phyloP scores from a whole-genome alignment of 495 filamentous ascomycete genomes.

The Aspergillus ellipticus region DNA sequence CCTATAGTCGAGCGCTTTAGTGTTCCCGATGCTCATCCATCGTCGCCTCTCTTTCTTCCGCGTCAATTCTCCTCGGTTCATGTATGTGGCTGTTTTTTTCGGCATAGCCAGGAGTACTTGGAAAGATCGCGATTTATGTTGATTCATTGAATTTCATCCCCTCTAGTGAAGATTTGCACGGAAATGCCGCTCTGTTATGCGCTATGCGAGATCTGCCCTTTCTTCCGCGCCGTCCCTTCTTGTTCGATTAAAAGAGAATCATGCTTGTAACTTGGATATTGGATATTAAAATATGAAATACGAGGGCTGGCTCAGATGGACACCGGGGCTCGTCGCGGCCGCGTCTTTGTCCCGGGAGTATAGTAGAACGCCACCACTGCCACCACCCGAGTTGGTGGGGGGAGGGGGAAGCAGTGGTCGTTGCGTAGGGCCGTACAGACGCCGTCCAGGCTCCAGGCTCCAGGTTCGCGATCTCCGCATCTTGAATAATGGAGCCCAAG shows the following conservation, averaged over 20 bases:
- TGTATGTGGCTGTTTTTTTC: constrained; percentile 28
- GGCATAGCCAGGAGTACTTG: constrained; percentile 45
- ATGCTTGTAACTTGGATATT: constrained; percentile 24
- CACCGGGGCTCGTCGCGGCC: neutral
- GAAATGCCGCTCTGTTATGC: constrained; percentile 12
- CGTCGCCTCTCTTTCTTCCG: constrained; percentile 1
- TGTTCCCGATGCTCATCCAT: constrained; percentile 4
- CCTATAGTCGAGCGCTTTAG: constrained; percentile 6
- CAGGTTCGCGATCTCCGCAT: no score
- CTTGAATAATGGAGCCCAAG: no score
- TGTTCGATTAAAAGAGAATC: constrained; percentile 4
- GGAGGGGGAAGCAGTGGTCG: neutral
- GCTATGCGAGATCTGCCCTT: constrained; percentile 6
- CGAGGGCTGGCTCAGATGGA: constrained; percentile 1
- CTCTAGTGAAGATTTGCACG: constrained; percentile 11
- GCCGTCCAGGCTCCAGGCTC: no score
- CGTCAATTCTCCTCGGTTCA: constrained; percentile 13
- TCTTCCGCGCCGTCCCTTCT: neutral
- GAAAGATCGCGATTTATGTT: constrained; percentile 37
- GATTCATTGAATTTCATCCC: constrained; percentile 8
- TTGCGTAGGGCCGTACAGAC: no score
- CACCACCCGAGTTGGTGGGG: no score
- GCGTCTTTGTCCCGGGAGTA: neutral
- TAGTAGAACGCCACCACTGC: neutral
- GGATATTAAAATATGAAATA: constrained; percentile 17